Evolutionary conservation across 306 rosid genomes (phyloP).

Genomic region (Erythrophleum fordii): DNA sequence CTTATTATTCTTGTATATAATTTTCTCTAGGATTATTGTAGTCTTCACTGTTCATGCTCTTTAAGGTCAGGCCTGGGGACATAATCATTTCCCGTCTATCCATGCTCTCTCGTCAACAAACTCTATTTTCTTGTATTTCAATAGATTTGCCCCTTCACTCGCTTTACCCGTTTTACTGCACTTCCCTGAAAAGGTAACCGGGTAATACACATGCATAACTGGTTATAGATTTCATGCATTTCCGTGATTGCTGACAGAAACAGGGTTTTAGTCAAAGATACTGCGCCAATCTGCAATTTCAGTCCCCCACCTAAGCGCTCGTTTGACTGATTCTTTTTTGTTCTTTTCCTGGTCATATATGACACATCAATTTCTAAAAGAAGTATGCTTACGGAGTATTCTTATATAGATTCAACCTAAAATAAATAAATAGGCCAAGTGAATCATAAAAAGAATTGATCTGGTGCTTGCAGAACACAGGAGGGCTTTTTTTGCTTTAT

Average conservation of each 20-base stretch:
- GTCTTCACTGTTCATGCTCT: neutral
- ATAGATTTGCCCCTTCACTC: neutral
- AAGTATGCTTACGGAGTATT: neutral
- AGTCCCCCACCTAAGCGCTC: constrained; percentile 18
- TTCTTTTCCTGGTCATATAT: neutral
- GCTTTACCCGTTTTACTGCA: neutral
- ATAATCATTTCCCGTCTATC: neutral
- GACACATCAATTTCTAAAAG: neutral
- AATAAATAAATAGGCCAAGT: neutral
- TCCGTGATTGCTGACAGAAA: constrained; percentile 24
- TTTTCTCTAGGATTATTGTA: neutral
- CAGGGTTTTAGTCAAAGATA: constrained; percentile 53
- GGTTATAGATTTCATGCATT: constrained; percentile 38
- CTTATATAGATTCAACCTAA: neutral
- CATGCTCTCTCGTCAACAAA: neutral
- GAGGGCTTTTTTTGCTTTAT: no score
- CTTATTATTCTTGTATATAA: no score
- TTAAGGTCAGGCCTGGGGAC: constrained; percentile 28
- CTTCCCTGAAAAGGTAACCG: constrained; percentile 40
- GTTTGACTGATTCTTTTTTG: constrained; percentile 28
- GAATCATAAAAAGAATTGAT: neutral
- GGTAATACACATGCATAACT: constrained; percentile 37
- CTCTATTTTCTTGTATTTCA: neutral
- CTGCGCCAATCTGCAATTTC: constrained; percentile 19
- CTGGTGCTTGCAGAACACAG: no score